Evolutionary conservation across 768 basidiomycete species (phyloP), one percentile per base, ranked within the genome.

Genomic region (Termitomyces sp.): DNA sequence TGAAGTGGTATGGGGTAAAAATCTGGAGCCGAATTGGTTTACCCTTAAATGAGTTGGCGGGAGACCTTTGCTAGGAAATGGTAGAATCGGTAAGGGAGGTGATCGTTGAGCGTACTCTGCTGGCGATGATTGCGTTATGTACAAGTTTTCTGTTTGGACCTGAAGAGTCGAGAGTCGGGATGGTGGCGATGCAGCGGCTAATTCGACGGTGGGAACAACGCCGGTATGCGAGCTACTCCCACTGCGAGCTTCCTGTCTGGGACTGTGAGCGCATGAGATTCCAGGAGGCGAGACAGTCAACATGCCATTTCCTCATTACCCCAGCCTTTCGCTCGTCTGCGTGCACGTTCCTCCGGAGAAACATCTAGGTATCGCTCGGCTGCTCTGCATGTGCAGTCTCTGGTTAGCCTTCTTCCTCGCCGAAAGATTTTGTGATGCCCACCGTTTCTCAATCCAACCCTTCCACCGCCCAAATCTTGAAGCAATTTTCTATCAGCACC

Each of bases 391-490:
- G 16, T 35, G 5, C 43, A 49, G 14, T 59, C 36, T 40, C 28
- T 51, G 58, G 43, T 60, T 57, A 56, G 20, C 50, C 43, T 44
- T 36, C 41, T 26, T 50, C 53, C n/a, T 13, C 38, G n/a, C 57
- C 33, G 1, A 33, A 26, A 16, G 51, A 8, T 55, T 5, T 30
- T 50, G n/a, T 43, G 38, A 38, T 62, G n/a, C 73, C 51, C 63
- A 87, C 91, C 91, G 81, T 72, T 93, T 94, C 75, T 94, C 91
- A 57, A 94, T 89, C 91, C 91, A 94, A 6, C 85, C 84, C 68
- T 80, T 82, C 91, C 91, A 94, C 59, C 91, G 78, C 20, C 91
- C 91, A 66, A 93, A 93, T 67, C 91, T 93, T 65, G 20, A 47
- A 40, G 20, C 5, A 62, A 58, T 61, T 58, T 36, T 61, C 60